Evolutionary conservation across 2,329 filamentous ascomycete species (phyloP).

Genomic region (Neoarthrinium moseri): DNA sequence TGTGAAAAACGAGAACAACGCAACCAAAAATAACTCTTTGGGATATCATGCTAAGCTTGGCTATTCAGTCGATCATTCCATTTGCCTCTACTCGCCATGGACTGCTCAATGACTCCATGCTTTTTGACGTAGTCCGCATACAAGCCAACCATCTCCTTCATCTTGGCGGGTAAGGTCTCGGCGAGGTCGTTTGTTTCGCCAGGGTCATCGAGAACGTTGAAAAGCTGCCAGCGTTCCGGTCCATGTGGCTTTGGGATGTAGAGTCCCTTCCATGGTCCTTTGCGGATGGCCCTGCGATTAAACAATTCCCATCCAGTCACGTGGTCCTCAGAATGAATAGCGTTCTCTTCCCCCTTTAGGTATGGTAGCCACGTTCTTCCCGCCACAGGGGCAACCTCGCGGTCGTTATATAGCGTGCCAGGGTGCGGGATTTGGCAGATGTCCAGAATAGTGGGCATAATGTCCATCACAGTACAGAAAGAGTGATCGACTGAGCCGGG

Average conservation of each 20-base stretch:
- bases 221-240: conserved; percentile 15
- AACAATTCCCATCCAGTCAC: conserved; percentile 19
- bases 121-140: background rate
- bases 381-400: background rate
- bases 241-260: conserved; percentile 14
- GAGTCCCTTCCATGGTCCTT: conserved; percentile 14
- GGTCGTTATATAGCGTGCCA: conserved; percentile 14
- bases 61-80: no score
- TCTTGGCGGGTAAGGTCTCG: background rate
- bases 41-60: no score
- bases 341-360: conserved; percentile 14
- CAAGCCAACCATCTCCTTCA: background rate
- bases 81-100: no score
- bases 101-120: no score
- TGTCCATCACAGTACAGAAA: conserved; percentile 53
- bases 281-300: conserved; percentile 12
- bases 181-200: conserved; percentile 13
- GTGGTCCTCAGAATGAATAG: conserved; percentile 14
- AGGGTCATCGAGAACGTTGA: conserved; percentile 13
- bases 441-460: conserved; percentile 47
- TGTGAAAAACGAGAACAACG: no score
- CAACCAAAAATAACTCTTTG: no score
- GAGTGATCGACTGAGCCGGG: background rate
- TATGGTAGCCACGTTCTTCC: conserved; percentile 14
- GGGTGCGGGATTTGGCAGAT: conserved; percentile 35